Base-by-base conservation (phyloP, 768 basidiomycete genomes). In the Auriscalpium microsporum region DNA sequence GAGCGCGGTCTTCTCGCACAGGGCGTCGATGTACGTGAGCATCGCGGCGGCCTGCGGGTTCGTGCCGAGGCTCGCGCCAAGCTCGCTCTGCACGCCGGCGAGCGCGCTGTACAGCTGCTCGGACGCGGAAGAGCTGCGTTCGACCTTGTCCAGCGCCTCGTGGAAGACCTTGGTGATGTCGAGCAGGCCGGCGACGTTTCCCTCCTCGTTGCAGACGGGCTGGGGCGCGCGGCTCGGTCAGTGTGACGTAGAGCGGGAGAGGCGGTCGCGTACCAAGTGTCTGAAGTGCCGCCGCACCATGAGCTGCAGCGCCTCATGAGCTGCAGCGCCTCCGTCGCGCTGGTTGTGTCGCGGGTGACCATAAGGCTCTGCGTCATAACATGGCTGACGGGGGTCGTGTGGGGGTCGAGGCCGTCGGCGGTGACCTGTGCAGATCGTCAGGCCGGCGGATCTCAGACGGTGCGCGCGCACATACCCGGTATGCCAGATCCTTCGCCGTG, bases 111-210 rank as follows among this genome's bases (percentile, higher is more conserved):
- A 96, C 8, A 99, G 81, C 69, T 96, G 94, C 68, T 96, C 94
- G 1, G 96, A 98, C 4, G 96, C 96, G 48, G 83, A 88, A 14
- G 95, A 97, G 60, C 93, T 92, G 54, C 96, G 90, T 67, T 99
- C 96, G 59, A 99, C 93, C 73, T 98, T 99, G 68, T 86, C 93
- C 50, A 99, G 80, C 35, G 96, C 96, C 71, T 98, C 96, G 67
- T 98, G 94, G 76, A 99, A 99, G 59, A 99, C 96, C 69, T 89
- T 98, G 62, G 96, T 98, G 69, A 99, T 99, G 67, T 99, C 96
- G 57, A 98, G 84, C 16, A 99, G 78, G 64, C 96, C 96, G 59
- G 98, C 96, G 46, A 99, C 96, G 64, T 99, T 96, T 53, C 96
- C 96, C 57, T 99, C 96, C 73, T 99, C 96, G 62, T 99, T 99